Base-by-base conservation (phyloP, 768 basidiomycete species). In the Pholiota molesta region DNA sequence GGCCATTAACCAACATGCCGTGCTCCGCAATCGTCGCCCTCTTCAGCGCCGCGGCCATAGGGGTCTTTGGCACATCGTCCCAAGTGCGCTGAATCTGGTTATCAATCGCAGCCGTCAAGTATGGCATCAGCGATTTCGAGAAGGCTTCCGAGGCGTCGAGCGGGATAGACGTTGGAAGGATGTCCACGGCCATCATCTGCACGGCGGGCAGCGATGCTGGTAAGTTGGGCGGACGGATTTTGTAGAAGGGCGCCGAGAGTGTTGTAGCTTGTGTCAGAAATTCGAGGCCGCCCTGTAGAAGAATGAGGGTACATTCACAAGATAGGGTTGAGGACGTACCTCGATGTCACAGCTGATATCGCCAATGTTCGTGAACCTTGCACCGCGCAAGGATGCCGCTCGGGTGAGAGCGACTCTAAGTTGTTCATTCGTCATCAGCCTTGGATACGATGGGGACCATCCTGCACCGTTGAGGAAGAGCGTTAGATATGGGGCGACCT, bases 331-430 rank as follows among this genome's bases (percentile, higher is more conserved):
- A 31, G 40, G 53, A 65, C 79, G 19, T 57, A 89, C 91, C 70
- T 86, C 83, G n/a, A 94, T 79, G 70, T 97, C 95, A 69, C 95
- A 97, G 64, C 87, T 94, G 39, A 97, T 90, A 70, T 97, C 95
- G 1, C 92, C 93, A 23, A 97, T 83, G 57, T 86, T 89, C 9
- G 82, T 81, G 67, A 89, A 89, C 23, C 91, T 79, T 16, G 79
- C 84, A 2, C 77, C 80, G 7, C 84, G 83, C 1, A 89, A 67
- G 8, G 77, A 71, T 40, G 78, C 77, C 0, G 86, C 89, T 3
- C 74, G 77, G 35, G 75, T 63, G 7, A 89, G 79, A 0, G 87
- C 83, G 2, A 73, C 71, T 0, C 75, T 71, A 8, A 95, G 78
- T 64, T 91, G 86, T 0, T 79, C 78, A 19, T 83, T 91, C 0